These are phyloP conservation scores for Fusarium decemcellulare DNA, from an alignment of 2,329 filamentous ascomycete species.

Conservation along the genomic window DNA sequence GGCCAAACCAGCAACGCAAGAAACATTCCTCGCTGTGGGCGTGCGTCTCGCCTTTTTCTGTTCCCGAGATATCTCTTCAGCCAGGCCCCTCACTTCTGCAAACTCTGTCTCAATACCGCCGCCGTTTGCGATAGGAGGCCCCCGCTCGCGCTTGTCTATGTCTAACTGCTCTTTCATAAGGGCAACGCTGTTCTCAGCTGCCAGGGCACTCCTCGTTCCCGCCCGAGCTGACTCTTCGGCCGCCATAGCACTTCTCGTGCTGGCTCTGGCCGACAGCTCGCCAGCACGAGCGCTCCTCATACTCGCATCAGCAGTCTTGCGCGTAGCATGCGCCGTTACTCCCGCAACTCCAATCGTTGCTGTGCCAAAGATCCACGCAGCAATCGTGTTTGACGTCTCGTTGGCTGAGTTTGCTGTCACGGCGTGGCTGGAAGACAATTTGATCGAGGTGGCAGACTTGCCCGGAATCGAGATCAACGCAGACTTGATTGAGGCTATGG, in stretches of 20 bases:
- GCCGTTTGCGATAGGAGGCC: neutral
- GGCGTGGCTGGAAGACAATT: neutral
- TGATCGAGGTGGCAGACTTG: too few species aligned
- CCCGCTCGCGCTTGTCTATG: neutral
- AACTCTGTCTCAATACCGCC: neutral
- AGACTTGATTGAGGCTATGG: neutral
- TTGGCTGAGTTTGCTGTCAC: neutral
- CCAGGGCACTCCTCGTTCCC: neutral
- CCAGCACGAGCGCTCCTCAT: neutral
- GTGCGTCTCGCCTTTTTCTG: neutral
- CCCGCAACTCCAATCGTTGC: neutral
- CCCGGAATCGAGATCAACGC: too few species aligned
- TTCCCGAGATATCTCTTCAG: neutral
- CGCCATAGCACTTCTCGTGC: neutral
- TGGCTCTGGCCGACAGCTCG: neutral
- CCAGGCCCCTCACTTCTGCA: neutral
- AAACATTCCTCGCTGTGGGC: neutral
- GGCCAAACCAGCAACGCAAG: neutral
- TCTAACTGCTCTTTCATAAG: neutral
- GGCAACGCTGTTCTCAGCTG: neutral
- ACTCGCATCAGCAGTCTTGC: neutral
- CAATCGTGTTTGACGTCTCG: neutral
- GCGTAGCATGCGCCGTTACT: neutral
- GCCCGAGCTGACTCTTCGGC: neutral
- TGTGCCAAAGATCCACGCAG: neutral